phyloP scores from a whole-genome alignment of 2,329 filamentous ascomycete genomes.

The Chalara sp. region DNA sequence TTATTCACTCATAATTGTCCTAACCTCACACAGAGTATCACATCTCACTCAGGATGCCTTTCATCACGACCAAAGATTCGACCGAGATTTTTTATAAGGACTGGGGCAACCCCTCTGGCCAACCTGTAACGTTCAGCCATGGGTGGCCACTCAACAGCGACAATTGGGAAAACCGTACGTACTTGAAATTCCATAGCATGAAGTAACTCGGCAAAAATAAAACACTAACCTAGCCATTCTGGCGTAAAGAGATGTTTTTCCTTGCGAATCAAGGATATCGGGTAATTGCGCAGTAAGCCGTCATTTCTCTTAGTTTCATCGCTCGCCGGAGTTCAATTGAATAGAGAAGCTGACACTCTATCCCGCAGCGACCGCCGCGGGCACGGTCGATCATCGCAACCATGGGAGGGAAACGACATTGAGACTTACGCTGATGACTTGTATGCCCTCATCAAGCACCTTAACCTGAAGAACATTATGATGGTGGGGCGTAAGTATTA shows the following conservation, averaged over 20 bases:
- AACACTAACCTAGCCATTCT: no score
- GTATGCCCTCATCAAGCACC: constrained; percentile 10
- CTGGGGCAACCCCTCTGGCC: no score
- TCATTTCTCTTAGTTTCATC: not conserved
- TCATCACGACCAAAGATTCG: no score
- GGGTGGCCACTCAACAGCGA: no score
- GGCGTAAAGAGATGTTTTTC: constrained; percentile 28
- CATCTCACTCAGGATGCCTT: no score
- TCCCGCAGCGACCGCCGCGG: constrained; percentile 26
- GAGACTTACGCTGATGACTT: constrained; percentile 34
- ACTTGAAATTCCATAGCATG: no score
- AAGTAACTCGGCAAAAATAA: no score
- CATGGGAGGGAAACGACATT: constrained; percentile 34
- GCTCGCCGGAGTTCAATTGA: not conserved
- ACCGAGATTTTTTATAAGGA: no score
- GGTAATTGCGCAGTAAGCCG: constrained; percentile 28
- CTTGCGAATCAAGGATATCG: constrained; percentile 30
- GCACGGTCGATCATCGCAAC: constrained; percentile 33
- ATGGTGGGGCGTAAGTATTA: not conserved
- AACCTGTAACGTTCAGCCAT: no score
- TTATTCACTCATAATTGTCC: no score
- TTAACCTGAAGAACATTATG: not conserved
- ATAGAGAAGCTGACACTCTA: not conserved
- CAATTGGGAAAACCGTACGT: no score
- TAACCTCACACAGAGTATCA: no score